Evolutionary conservation across 192 early-diverging fungal genomes (phyloP), one percentile per base, ranked within the genome.

Genomic region (Umbelopsis sp.): DNA sequence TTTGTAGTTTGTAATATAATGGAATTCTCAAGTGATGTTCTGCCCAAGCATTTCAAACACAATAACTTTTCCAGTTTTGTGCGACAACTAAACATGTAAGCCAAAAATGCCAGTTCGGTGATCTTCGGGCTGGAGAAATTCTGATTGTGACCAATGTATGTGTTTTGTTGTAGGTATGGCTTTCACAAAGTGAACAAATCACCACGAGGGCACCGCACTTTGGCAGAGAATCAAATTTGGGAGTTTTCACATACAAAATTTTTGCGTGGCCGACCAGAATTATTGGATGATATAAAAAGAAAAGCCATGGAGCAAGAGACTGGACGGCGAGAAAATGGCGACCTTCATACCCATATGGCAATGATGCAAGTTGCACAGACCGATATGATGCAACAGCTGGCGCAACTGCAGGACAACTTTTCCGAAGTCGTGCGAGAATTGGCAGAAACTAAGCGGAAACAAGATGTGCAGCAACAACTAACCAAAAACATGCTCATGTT

Each of bases 171-270:
- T 66, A 86, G 83, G 82, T 91, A 93, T 71, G 91, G 92, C 22
- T 96, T 96, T 73, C 93, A 94, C 82, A 96, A 96, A 75, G 87
- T 95, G 46, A 96, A 95, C 85, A 95, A 95, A 76, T 93, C 92
- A 66, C 91, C 93, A 45, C 85, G 92, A 71, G 91, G 93, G 10
- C 90, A 92, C 72, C 88, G 93, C 46, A 93, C 92, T 16, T 76
- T 91, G 71, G 91, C 89, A 15, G 94, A 95, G 71, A 94, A 95
- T 78, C 93, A 95, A 76, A 91, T 94, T 73, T 95, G 93, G 93
- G 91, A 93, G 80, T 95, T 95, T 71, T 93, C 89, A 44, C 93
- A 95, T 69, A 80, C 89, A 80, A 93, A 92, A 65, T 95, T 93
- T 64, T 74, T 91, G 50, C 85, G 91, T 67, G 87, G 87, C 69